phyloP scores from a whole-genome alignment of 2,329 filamentous ascomycete genomes.

The Sporothrix curviconia region DNA sequence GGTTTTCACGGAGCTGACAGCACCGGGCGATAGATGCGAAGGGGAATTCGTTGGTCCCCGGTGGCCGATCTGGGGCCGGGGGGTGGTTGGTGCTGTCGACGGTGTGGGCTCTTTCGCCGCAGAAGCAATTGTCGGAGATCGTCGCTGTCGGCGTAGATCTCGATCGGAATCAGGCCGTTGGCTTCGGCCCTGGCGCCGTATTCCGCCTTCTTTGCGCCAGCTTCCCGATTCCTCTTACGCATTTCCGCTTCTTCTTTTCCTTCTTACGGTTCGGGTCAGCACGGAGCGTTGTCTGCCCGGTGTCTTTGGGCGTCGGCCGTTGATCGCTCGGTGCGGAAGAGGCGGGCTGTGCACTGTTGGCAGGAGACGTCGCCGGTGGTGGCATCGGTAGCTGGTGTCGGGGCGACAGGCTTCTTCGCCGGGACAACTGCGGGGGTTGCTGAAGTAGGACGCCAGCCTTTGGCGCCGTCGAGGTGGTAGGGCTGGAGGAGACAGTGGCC shows the following conservation, averaged over 20 bases:
- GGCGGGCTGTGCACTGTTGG: not conserved
- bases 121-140: slow-evolving; percentile 35
- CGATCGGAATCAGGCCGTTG: slow-evolving; percentile 79
- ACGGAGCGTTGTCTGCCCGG: slow-evolving; percentile 18
- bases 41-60: slow-evolving; percentile 87
- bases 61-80: slow-evolving; percentile 56
- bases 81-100: slow-evolving; percentile 27
- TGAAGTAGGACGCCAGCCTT: not conserved
- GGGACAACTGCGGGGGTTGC: not conserved
- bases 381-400: not conserved
- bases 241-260: slow-evolving; percentile 94
- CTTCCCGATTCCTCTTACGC: slow-evolving; percentile 86
- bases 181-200: slow-evolving; percentile 75
- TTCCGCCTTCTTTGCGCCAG: slow-evolving; percentile 89
- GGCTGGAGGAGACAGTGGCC: slow-evolving; percentile 25
- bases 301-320: slow-evolving; percentile 24
- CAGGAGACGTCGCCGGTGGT: not conserved
- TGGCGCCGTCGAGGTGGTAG: slow-evolving; percentile 21
- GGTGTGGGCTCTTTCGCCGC: slow-evolving; percentile 16
- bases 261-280: slow-evolving; percentile 60
- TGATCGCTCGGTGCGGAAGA: not conserved
- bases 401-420: not conserved
- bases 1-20: slow-evolving; percentile 90
- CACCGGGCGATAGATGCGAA: slow-evolving; percentile 89
- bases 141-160: slow-evolving; percentile 67